Base-by-base conservation (phyloP, 2,329 filamentous ascomycete genomes). In the Beauveria medogensis region DNA sequence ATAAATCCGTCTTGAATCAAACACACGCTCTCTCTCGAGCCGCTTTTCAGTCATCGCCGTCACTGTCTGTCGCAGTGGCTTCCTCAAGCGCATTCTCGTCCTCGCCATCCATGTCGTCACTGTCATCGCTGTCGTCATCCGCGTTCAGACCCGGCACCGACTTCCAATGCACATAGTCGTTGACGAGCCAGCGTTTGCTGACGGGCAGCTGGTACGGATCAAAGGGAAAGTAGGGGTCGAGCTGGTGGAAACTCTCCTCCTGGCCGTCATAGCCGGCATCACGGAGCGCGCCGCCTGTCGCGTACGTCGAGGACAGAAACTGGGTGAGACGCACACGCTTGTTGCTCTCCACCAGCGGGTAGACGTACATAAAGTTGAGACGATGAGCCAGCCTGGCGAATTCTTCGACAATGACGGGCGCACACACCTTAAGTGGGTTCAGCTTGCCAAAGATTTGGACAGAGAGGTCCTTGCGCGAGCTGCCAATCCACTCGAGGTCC, bases 181-280 rank as follows among this genome's bases (percentile, higher is more conserved):
- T 82, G 64, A 92, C 88, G 14, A 99, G 77, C 95, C 94, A 97
- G 62, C 86, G 82, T 73, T 90, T 91, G 72, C 92, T 97, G 66
- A 86, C 80, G 0, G 92, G 92, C 55, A 99, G 78, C 69, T 93
- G 89, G 73, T 97, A 99, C 2, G 95, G 95, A 71, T 99, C 94
- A 69, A 99, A 99, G 0, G 94, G 94, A 69, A 97, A 99, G 72
- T 96, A 97, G 0, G 92, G 90, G 67, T 97, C 92, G 2, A 99
- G 82, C 73, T 96, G 88, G 69, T 93, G 87, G 69, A 86, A 88
- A 64, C 87, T 86, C 66, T 96, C 91, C 62, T 90, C 89, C 59
- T 86, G 82, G 16, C 75, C 72, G 44, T 75, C 74, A 56, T 71
- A 72, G 3, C 74, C 74, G 12, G 74, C 71, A 66, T 84, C 84